Evolutionary conservation across 2,329 filamentous ascomycete genomes (phyloP), one percentile per base, ranked within the genome.

Genomic region (Madurella fahalii): DNA sequence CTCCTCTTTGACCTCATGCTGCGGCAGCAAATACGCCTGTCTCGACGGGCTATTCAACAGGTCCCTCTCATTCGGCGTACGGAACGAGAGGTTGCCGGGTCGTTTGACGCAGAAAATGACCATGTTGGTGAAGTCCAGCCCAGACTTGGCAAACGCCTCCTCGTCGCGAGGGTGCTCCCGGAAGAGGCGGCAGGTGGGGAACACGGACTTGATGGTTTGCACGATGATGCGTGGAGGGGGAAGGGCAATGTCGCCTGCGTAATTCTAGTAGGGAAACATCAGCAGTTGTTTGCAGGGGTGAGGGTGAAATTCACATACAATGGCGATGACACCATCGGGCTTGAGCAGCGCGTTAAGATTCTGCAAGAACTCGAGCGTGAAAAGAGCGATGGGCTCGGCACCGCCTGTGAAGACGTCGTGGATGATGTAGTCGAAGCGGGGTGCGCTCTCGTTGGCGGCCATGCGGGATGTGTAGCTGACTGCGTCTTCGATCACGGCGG

Each of bases 321-420:
- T 94, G 5, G 92, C 93, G 64, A 96, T 86, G 13, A 89, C 86
- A 41, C 94, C 94, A 49, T 89, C 81, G 0, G 86, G 82, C 59
- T 84, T 88, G 44, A 99, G 77, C 7, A 97, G 79, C 4, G 78
- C 69, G 60, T 82, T 75, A 1, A 99, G 76, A 5, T 86, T 83
- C 50, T 80, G 71, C 42, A 99, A 73, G 65, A 99, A 97, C 63
- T 94, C 87, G 5, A 85, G 70, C 0, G 92, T 97, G 72, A 99
- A 99, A 8, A 99, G 82, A 8, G 85, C 78, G 2, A 92, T 83
- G 0, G 94, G 94, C 69, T 97, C 94, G 0, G 91, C 92, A 50
- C 94, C 94, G 20, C 94, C 94, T 0, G 94, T 99, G 69, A 99
- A 99, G 20, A 99, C 94, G 63, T 99, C 94, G 69, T 99, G 94